Evolutionary conservation across 2,329 filamentous ascomycete species (phyloP).

Genomic region (Colletotrichum somersetense): DNA sequence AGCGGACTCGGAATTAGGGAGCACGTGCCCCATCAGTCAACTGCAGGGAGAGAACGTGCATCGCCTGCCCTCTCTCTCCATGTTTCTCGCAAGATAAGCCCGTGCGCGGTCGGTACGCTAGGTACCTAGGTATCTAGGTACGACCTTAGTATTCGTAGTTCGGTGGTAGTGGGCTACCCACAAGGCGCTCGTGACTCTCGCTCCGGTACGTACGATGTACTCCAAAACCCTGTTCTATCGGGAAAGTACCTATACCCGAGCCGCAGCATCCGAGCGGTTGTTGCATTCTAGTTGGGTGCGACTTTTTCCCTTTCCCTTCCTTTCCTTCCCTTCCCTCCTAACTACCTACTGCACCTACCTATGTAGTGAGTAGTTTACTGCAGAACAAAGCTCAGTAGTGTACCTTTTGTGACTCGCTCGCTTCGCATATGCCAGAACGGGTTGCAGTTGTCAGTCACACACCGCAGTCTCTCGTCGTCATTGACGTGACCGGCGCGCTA

Average conservation of each 20-base stretch:
- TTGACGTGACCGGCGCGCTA: neutral
- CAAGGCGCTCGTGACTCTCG: neutral
- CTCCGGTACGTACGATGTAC: neutral
- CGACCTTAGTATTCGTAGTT: no score
- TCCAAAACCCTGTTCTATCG: neutral
- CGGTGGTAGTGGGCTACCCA: no score
- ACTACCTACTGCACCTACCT: no score
- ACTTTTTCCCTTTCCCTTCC: conserved; percentile 7
- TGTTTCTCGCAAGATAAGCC: conserved; percentile 2
- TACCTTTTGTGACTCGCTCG: neutral
- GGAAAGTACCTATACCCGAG: conserved; percentile 35
- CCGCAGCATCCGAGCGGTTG: conserved; percentile 37
- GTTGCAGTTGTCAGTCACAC: neutral
- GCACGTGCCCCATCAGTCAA: neutral
- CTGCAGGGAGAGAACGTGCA: conserved; percentile 12
- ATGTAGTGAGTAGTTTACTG: neutral
- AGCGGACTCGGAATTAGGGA: neutral
- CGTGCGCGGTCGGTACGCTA: neutral
- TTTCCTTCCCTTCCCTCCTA: neutral
- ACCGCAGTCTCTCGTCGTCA: neutral
- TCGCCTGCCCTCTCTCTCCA: neutral
- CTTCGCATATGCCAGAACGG: neutral
- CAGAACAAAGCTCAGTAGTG: neutral
- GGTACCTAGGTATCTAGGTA: no score
- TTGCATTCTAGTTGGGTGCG: conserved; percentile 16